Conservation (phyloP, 768 basidiomycete species). For the Amanita subjunquillea region DNA sequence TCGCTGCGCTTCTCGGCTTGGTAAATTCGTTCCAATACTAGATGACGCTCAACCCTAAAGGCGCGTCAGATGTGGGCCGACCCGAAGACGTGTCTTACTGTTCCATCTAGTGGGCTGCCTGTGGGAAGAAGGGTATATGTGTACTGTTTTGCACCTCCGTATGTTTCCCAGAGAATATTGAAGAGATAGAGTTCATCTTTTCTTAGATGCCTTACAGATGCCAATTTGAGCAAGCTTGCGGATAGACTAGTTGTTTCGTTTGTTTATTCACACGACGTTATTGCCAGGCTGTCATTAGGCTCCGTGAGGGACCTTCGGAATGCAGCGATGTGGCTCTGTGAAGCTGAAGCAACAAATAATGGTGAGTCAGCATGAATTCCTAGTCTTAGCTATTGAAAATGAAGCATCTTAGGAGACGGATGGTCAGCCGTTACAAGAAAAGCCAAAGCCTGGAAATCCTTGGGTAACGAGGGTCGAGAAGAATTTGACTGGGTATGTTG, state of each 20-base stretch:
- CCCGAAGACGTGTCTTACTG: conserved; percentile 63
- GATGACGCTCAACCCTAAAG: not conserved
- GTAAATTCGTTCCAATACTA: conserved; percentile 25
- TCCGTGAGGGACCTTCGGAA: conserved; percentile 68
- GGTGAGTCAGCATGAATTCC: not conserved
- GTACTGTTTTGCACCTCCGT: conserved; percentile 78
- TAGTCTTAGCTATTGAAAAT: not conserved
- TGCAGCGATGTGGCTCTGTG: conserved; percentile 72
- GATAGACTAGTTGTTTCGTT: conserved; percentile 64
- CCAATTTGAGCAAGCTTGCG: conserved; percentile 47
- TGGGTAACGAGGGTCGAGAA: conserved; percentile 36
- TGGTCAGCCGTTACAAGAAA: conserved; percentile 34
- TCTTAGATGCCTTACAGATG: conserved; percentile 50
- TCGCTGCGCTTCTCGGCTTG: conserved; percentile 65
- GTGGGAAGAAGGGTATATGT: conserved; percentile 55
- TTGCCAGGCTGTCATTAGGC: conserved; percentile 69
- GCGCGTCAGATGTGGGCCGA: conserved; percentile 72
- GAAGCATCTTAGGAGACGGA: conserved; percentile 31
- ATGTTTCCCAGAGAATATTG: conserved; percentile 15
- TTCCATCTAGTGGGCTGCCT: conserved; percentile 61
- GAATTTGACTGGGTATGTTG: conserved; percentile 45
- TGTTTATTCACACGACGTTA: conserved; percentile 75
- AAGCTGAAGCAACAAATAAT: conserved; percentile 33
- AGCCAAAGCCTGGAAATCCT: conserved; percentile 50
- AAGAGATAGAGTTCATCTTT: not conserved